A percentile compares a stretch with the other conserved stretches of the same genome.
These are phyloP conservation scores for Galeopsis tetrahit DNA, from an alignment of 257 asterid genomes.

Conservation along the genomic window DNA sequence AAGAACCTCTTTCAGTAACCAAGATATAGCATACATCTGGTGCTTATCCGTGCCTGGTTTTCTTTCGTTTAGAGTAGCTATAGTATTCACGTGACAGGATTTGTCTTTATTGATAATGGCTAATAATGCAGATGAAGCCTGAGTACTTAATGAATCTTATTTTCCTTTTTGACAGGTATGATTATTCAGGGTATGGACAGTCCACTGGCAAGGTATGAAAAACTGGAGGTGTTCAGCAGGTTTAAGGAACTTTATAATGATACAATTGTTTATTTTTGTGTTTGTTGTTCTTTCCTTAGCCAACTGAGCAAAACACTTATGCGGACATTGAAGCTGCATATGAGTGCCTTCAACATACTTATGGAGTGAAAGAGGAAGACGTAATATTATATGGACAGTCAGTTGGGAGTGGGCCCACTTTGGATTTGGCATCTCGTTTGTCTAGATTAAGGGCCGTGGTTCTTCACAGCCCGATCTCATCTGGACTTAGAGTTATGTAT, in stretches of 20 bases:
- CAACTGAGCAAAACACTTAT: constrained; percentile 91
- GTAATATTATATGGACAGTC: constrained; percentile 92
- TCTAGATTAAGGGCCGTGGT: constrained; percentile 87
- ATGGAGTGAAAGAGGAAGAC: constrained; percentile 89
- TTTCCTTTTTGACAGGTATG: constrained; percentile 63
- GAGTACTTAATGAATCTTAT: constrained; percentile 28
- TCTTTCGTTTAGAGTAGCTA: constrained; percentile 19
- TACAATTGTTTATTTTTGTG: constrained; percentile 34
- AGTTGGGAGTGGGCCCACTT: constrained; percentile 96
- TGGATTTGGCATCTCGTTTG: constrained; percentile 86
- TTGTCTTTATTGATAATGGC: neutral
- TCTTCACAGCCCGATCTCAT: constrained; percentile 94
- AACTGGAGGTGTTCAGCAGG: constrained; percentile 29
- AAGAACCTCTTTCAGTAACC: neutral
- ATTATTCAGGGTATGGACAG: constrained; percentile 92
- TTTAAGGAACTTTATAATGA: constrained; percentile 25
- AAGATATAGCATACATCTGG: neutral
- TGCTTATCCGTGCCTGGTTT: neutral
- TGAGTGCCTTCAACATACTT: constrained; percentile 77
- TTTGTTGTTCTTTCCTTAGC: constrained; percentile 49
- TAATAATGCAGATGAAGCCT: constrained; percentile 30
- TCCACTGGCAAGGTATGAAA: constrained; percentile 91
- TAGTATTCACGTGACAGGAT: constrained; percentile 14
- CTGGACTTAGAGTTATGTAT: constrained; percentile 96
- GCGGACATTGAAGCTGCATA: constrained; percentile 95